These are phyloP conservation scores for Endoconidiophora laricicola DNA, from an alignment of 2,329 filamentous ascomycete genomes.

Conservation along the genomic window DNA sequence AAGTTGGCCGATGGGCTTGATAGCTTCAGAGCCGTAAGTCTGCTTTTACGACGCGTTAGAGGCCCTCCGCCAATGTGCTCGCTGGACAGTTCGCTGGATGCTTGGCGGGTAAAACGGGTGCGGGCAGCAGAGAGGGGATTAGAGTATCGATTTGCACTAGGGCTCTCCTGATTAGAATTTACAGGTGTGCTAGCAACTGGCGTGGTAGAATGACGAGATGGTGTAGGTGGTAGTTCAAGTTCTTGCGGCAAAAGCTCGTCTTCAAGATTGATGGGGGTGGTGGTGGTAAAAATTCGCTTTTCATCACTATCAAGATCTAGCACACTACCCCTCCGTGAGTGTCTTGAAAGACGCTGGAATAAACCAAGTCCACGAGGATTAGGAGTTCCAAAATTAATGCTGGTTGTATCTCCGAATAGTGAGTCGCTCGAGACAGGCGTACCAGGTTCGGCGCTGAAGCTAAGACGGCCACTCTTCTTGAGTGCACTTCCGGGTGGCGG, in stretches of 20 bases:
- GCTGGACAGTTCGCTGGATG: constrained; percentile 15
- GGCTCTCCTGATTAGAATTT: constrained; percentile 28
- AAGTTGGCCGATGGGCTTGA: constrained; percentile 7
- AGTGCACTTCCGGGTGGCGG: constrained; percentile 41
- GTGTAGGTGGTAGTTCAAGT: constrained; percentile 74
- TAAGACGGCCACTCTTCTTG: constrained; percentile 49
- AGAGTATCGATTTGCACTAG: constrained; percentile 29
- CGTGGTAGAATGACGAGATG: constrained; percentile 53
- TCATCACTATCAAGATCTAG: constrained; percentile 71
- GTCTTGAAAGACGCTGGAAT: constrained; percentile 41
- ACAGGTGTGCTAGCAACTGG: constrained; percentile 25
- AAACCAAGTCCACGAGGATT: constrained; percentile 44
- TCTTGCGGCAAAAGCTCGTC: constrained; percentile 11
- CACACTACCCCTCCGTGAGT: constrained; percentile 48
- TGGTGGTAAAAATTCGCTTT: constrained; percentile 24
- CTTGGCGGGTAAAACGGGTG: constrained; percentile 17
- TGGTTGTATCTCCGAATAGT: constrained; percentile 25
- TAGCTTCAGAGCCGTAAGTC: constrained; percentile 9
- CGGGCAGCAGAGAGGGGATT: constrained; percentile 26
- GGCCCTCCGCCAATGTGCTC: constrained; percentile 4
- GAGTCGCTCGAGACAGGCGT: constrained; percentile 59
- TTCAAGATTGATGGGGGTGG: neutral
- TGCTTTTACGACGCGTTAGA: constrained; percentile 7
- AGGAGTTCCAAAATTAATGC: constrained; percentile 29
- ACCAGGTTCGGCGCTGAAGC: constrained; percentile 56